Percentiles rank a stretch among this genome's conserved stretches.
phyloP scores from a whole-genome alignment of 257 asterid genomes.

The Ballota nigra region DNA sequence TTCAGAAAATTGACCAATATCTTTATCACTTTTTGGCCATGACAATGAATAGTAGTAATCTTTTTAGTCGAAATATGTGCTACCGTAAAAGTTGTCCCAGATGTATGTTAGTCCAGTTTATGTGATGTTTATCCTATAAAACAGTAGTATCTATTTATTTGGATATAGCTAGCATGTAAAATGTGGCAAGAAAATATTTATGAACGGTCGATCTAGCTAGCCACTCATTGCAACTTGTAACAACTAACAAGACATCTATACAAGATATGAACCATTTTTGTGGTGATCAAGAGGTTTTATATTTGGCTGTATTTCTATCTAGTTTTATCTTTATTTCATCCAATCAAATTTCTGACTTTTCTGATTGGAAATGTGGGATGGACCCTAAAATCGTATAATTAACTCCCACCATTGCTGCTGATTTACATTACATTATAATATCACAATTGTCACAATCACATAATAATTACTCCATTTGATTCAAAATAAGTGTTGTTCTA shows the following conservation, averaged over 20 bases:
- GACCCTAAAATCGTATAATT: not conserved
- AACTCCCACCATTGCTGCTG: not conserved
- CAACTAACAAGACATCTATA: not conserved
- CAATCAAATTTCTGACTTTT: not conserved
- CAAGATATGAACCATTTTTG: not conserved
- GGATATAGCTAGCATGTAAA: not conserved
- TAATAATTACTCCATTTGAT: no score
- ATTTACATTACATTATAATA: no score
- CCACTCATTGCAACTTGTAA: not conserved
- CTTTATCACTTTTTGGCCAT: not conserved
- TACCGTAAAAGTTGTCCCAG: not conserved
- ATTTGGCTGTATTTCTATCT: not conserved
- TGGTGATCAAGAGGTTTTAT: not conserved
- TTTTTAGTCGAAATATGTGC: not conserved
- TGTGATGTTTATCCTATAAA: not conserved
- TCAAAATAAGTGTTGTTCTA: no score
- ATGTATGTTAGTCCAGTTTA: not conserved
- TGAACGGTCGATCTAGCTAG: not conserved
- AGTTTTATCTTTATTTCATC: not conserved
- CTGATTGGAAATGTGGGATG: not conserved
- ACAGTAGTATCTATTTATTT: not conserved
- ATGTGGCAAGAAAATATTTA: constrained; percentile 7
- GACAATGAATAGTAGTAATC: not conserved
- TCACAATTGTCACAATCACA: no score
- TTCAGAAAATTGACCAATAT: not conserved